These are phyloP conservation scores for Lactifluus echinatus DNA, from an alignment of 768 basidiomycete genomes.

Conservation along the genomic window DNA sequence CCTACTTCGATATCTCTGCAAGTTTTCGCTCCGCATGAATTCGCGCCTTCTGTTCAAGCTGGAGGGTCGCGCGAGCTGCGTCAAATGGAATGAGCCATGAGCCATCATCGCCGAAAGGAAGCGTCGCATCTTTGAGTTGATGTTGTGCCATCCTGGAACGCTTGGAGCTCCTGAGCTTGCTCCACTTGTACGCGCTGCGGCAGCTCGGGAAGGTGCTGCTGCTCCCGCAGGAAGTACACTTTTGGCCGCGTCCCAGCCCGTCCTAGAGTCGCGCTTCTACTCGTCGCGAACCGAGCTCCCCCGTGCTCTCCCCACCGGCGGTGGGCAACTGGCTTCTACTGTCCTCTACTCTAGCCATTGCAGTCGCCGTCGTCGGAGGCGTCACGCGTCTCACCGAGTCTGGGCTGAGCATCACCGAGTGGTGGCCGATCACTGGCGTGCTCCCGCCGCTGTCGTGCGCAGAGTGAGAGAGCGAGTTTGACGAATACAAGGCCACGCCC, in stretches of 20 bases:
- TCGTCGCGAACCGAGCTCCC: slow-evolving; percentile 32
- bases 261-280: slow-evolving; percentile 33
- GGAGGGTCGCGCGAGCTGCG: not conserved
- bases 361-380: slow-evolving; percentile 91
- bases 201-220: not conserved
- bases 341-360: slow-evolving; percentile 81
- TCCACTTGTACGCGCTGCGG: slow-evolving; percentile 1
- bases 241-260: slow-evolving; percentile 7
- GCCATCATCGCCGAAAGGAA: not conserved
- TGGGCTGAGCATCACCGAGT: slow-evolving; percentile 96
- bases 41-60: not conserved
- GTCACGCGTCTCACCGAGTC: slow-evolving; percentile 96
- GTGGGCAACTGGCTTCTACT: slow-evolving; percentile 81
- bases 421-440: slow-evolving; percentile 86
- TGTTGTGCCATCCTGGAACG: not conserved
- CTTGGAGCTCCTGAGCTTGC: not conserved
- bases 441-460: slow-evolving; percentile 68
- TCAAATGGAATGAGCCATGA: not conserved
- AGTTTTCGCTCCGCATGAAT: slow-evolving; percentile 1
- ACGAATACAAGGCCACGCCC: slow-evolving; percentile 89
- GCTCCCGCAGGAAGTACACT: too few species aligned
- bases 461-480: slow-evolving; percentile 84
- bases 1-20: not conserved
- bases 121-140: not conserved
- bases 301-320: slow-evolving; percentile 53